Base-by-base conservation (phyloP, 148 eudicot species). In the Chenopodium album region DNA sequence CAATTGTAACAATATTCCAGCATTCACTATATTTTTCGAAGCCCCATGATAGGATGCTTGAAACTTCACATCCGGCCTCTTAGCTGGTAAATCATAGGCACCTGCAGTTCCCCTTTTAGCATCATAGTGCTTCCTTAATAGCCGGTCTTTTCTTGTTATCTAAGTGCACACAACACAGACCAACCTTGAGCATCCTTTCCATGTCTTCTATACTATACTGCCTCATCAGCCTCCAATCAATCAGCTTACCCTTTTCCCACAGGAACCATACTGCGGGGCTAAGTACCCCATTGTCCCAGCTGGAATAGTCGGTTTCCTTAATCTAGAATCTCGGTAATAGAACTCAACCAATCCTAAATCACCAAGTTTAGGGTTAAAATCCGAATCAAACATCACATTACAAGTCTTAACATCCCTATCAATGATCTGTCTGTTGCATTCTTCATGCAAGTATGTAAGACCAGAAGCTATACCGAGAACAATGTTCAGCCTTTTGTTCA, bases 261-360 rank as follows among this genome's bases (percentile, higher is more conserved):
- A 89, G 79, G 9, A 47, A 81, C 95, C 95, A 92, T 92, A 90
- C 76, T 92, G 93, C 0, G 93, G 95, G 9, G 96, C 96, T 7
- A 92, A 78, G 71, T 91, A 92, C 10, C 93, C 93, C 85, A 90
- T 84, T 14, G 96, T 92, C 7, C 93, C 93, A 20, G 88, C 96
- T 6, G 91, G 90, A 0, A 89, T 71, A 9, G 93, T 89, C 0
- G 92, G 86, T 1, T 85, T 87, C 19, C 91, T 76, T 10, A 83
- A 66, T 14, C 75, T 75, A 11, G 79, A 73, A 26, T 85, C 83
- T 16, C 84, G 90, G 52, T 88, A 84, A 56, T 90, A 89, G 34
- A 89, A 92, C 76, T 89, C 91, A 28, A 93, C 96, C 50, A 89
- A 79, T 6, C 96, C 96, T 16, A 92, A 90, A 81, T 92, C 96